Evolutionary conservation across 495 filamentous ascomycete species (phyloP), one percentile per base, ranked within the genome.

Genomic region (Glarea lozoyensis): DNA sequence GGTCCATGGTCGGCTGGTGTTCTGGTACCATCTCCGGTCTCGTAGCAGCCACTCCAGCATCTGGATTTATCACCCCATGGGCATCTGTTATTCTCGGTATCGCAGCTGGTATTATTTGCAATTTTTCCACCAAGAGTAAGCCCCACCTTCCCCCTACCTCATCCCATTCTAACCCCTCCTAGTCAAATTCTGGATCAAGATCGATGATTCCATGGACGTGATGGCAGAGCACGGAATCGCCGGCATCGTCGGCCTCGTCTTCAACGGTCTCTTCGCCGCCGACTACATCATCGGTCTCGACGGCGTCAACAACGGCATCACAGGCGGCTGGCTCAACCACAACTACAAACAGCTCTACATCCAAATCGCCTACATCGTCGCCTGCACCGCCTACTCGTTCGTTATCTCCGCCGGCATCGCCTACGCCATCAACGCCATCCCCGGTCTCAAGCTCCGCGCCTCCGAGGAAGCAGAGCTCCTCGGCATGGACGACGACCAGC

Each of bases 1-100:
- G 92, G 92, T 95, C 90, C 2, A 94, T 97, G 75, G 92, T 98
- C 54, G 92, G 92, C 41, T 95, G 92, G 85, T 98, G 92, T 65
- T 98, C 92, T 18, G 92, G 92, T 35, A 79, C 82, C 51, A 93
- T 93, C 60, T 87, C 84, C 0, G 86, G 86, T 37, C 78, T 93
- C 20, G 92, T 98, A 20, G 86, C 86, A 40, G 88, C 88, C 11
- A 93, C 86, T n/a, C 86, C 86, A 6, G 86, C 87, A 6, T 86
- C 86, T 19, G 86, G 86, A 41, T 85, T 78, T 65, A 84, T 97
- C 58, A 76, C 86, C 22, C 88, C 92, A 10, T 96, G 92, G 84
- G 89, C 79, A 13, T 84, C 82, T 52, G 77, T 97, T 50, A 63
- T 89, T 46, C 75, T 95, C 27, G 92, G 93, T 38, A 68, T 97